Evolutionary conservation across 306 rosid species (phyloP).

Genomic region (Cucurbita moschata): DNA sequence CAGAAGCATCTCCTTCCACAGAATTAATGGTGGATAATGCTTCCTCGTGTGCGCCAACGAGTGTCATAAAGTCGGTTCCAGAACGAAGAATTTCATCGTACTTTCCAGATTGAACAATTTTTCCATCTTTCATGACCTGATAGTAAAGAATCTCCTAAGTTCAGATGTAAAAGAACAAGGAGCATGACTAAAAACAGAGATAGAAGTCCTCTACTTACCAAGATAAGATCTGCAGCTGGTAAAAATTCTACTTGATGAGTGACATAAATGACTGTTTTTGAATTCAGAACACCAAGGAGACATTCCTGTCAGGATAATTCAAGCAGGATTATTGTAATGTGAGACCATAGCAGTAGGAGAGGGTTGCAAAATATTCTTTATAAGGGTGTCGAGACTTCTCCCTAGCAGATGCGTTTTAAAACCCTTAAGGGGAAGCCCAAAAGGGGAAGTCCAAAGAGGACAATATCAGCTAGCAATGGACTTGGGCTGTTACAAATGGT

Average conservation of each 20-base stretch:
- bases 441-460: too few species aligned
- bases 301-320: constrained; percentile 40
- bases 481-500: too few species aligned
- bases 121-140: constrained; percentile 82
- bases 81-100: constrained; percentile 43
- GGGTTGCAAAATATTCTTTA: too few species aligned
- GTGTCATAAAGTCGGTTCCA: constrained; percentile 68
- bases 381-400: too few species aligned
- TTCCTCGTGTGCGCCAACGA: constrained; percentile 68
- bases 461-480: too few species aligned
- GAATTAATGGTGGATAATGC: constrained; percentile 57
- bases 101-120: constrained; percentile 61
- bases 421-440: too few species aligned
- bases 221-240: constrained; percentile 70
- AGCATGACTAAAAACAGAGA: not conserved
- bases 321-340: not conserved
- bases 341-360: too few species aligned
- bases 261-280: constrained; percentile 67
- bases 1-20: constrained; percentile 17
- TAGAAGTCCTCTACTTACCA: constrained; percentile 31
- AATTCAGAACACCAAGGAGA: constrained; percentile 51
- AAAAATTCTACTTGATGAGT: constrained; percentile 89
- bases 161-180: not conserved
- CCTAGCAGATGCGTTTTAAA: too few species aligned
- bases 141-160: not conserved